phyloP scores from a whole-genome alignment of 148 eudicot genomes.

The Tetragonia tetragonoides region DNA sequence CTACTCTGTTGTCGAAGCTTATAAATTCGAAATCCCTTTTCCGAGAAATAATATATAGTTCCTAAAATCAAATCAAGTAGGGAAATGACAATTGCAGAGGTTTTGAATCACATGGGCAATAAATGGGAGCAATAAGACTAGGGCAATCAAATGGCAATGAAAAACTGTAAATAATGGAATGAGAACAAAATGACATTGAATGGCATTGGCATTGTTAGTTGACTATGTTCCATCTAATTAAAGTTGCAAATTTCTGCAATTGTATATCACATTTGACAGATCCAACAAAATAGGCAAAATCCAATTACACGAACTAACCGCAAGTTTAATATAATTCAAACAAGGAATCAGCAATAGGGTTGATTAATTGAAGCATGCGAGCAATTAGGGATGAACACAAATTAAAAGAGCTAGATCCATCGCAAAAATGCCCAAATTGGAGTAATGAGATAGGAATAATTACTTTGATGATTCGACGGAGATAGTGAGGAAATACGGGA shows the following conservation, averaged over 20 bases:
- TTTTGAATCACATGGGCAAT: not conserved
- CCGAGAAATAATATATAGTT: not conserved
- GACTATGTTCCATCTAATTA: not conserved
- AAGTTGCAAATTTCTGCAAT: not conserved
- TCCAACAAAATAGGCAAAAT: not conserved
- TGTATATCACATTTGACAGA: not conserved
- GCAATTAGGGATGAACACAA: not conserved
- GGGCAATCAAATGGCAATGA: not conserved
- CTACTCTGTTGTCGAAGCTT: not conserved
- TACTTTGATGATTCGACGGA: constrained; percentile 77
- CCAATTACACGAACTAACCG: not conserved
- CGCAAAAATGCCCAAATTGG: not conserved
- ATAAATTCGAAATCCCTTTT: not conserved
- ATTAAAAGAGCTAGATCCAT: constrained; percentile 13
- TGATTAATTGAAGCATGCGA: not conserved
- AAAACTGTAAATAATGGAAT: not conserved
- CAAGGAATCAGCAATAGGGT: not conserved
- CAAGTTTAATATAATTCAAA: not conserved
- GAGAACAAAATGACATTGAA: not conserved
- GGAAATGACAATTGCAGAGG: not conserved
- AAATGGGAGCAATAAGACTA: not conserved
- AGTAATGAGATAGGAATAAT: constrained; percentile 7
- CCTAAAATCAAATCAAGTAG: not conserved
- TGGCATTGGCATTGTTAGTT: not conserved
- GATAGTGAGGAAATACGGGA: constrained; percentile 66